Percentiles rank a stretch among this genome's conserved stretches.
phyloP scores from a whole-genome alignment of 495 filamentous ascomycete genomes.

The Daldinia grandis region DNA sequence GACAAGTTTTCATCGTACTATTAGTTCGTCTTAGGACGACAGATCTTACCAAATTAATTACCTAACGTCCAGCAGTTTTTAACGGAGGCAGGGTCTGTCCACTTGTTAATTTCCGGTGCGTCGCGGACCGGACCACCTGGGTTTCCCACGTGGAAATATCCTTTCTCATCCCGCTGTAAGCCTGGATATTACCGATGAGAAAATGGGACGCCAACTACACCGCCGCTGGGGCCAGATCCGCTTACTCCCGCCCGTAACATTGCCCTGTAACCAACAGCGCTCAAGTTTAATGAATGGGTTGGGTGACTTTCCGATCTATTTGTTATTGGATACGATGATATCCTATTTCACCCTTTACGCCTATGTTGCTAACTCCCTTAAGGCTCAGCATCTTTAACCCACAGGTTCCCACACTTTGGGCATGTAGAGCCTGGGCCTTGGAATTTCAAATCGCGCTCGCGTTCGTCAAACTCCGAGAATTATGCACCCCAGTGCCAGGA shows the following conservation, averaged over 20 bases:
- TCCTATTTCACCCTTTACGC: not conserved
- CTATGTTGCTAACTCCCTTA: not conserved
- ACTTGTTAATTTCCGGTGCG: not conserved
- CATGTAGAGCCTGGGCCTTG: not conserved
- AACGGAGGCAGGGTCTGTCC: not conserved
- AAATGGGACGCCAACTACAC: not conserved
- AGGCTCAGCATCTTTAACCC: not conserved
- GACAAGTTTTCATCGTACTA: not conserved
- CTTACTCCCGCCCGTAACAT: not conserved
- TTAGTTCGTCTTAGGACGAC: not conserved
- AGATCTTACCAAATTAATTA: slow-evolving; percentile 4
- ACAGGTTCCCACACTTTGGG: not conserved
- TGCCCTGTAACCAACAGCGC: not conserved
- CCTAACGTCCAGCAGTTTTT: not conserved
- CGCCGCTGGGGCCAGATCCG: not conserved
- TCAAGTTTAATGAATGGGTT: not conserved
- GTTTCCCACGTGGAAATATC: not conserved
- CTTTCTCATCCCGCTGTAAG: not conserved
- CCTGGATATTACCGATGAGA: not conserved
- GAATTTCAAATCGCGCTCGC: not conserved
- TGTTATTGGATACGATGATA: not conserved
- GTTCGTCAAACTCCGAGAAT: not conserved
- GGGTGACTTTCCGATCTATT: not conserved
- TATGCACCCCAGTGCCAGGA: not conserved
- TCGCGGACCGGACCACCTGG: not conserved